Evolutionary conservation across 1,139 yeast genomes (phyloP).

Genomic region (Groenewaldozyma auringiensis): DNA sequence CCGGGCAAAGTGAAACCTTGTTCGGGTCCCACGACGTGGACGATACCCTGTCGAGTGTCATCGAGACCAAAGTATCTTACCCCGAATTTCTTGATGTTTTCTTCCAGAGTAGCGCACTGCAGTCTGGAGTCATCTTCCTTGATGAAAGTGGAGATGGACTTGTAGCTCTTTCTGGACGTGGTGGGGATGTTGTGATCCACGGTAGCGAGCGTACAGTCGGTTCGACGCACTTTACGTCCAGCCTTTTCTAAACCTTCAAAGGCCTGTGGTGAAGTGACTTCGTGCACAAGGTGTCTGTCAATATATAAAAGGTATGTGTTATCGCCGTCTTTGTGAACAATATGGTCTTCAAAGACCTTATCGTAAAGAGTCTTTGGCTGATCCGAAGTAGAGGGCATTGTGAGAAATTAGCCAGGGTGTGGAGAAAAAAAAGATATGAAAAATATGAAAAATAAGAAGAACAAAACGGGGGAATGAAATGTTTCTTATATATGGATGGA

Average conservation of each 20-base stretch:
- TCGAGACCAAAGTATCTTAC: conserved; percentile 91
- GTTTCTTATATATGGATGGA: too few species aligned
- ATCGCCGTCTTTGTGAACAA: conserved; percentile 81
- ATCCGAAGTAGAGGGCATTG: conserved; percentile 22
- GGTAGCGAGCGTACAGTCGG: conserved; percentile 92
- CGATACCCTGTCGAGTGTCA: conserved; percentile 93
- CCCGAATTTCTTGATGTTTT: conserved; percentile 82
- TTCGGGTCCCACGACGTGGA: conserved; percentile 97
- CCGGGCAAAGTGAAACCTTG: conserved; percentile 98
- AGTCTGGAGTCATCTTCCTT: conserved; percentile 85
- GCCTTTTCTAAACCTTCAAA: conserved; percentile 90
- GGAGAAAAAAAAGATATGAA: not conserved
- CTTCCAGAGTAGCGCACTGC: conserved; percentile 87
- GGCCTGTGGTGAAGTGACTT: conserved; percentile 98
- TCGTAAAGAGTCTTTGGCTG: conserved; percentile 64
- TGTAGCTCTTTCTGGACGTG: conserved; percentile 66
- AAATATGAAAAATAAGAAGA: not conserved
- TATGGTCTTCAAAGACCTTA: conserved; percentile 90
- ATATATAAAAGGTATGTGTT: conserved; percentile 82
- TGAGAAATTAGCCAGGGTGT: not conserved
- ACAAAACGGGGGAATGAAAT: too few species aligned
- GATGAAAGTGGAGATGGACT: conserved; percentile 71
- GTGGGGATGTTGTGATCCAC: conserved; percentile 98
- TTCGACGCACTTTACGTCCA: conserved; percentile 80
- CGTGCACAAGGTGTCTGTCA: conserved; percentile 95